Evolutionary conservation across 495 filamentous ascomycete genomes (phyloP), one percentile per base, ranked within the genome.

Genomic region (Glonium stellatum): DNA sequence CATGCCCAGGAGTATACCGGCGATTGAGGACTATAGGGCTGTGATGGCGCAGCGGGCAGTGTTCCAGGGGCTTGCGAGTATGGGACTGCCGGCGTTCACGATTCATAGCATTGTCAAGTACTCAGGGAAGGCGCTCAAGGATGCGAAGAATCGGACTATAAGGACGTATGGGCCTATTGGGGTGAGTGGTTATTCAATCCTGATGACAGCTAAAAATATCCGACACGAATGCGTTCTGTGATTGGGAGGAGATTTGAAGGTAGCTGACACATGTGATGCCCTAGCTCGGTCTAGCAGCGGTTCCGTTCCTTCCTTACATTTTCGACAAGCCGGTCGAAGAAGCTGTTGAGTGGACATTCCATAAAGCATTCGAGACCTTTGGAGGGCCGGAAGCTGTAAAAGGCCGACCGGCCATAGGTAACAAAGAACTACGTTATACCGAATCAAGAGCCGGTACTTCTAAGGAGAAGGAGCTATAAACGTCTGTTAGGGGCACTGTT

Each of bases 281-380:
- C 25, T 66, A 85, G 64, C 80, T 98, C 34, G 93, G 93, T 54
- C 76, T 98, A 51, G 78, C 89, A 4, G 83, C 91, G 36, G 92
- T 98, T 22, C 93, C 93, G 8, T 87, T 90, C 72, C 75, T 98
- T 48, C 93, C 93, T 0, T 91, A 79, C 57, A 69, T 97, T 42
- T 98, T 97, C 70, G 93, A 98, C 67, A 81, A 96, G 68, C 92
- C 93, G 10, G 89, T 98, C 23, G 93, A 97, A 72, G 78, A 88
- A 57, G 90, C 86, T 0, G 86, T 95, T 1, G 92, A 97, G 66
- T 96, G 87, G 88, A 69, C 77, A 9, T 97, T 98, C 77, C 86
- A 93, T 55, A 87, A 84, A 62, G 87, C 79, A 0, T 87, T 95
- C 61, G 79, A 84, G 65, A 64, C 78, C 2, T 79, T 87, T 62